Evolutionary conservation across 768 basidiomycete species (phyloP).

Genomic region (Calocera cornea): DNA sequence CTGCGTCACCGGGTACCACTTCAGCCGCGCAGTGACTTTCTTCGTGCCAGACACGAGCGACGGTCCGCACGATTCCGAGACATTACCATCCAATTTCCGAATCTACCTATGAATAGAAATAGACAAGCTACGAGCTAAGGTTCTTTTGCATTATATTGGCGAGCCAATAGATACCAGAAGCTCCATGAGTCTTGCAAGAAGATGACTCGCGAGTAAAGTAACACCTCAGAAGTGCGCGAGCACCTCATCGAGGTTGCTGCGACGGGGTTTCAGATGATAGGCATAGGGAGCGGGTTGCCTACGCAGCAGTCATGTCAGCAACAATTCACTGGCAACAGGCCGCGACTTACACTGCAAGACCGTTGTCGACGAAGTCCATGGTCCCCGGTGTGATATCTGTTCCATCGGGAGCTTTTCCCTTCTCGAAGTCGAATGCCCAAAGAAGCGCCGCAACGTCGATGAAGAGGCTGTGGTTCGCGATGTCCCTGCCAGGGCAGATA

Average conservation of each 20-base stretch:
- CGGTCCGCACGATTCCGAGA: too few relatives aligned
- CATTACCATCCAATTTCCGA: too few relatives aligned
- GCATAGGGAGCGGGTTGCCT: neutral
- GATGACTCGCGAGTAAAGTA: too few relatives aligned
- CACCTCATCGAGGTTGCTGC: neutral
- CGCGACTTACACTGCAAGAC: neutral
- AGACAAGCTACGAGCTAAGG: neutral
- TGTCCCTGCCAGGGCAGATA: neutral
- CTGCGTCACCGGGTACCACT: too few relatives aligned
- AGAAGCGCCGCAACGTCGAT: neutral
- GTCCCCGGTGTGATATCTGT: neutral
- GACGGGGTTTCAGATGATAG: neutral
- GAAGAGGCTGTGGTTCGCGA: neutral
- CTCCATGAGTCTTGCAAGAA: too few relatives aligned
- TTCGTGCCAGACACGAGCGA: too few relatives aligned
- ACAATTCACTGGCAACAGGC: neutral
- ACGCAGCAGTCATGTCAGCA: neutral
- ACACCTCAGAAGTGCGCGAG: neutral
- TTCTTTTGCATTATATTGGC: neutral
- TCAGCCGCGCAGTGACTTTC: too few relatives aligned
- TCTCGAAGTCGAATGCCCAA: conserved; percentile 1
- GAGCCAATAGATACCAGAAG: too few relatives aligned
- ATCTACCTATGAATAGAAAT: too few relatives aligned
- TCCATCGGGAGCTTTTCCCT: neutral
- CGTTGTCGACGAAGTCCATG: conserved; percentile 1